These are phyloP conservation scores for Trypanosoma congolense DNA, from an alignment of 208 protist genomes.

Conservation along the genomic window DNA sequence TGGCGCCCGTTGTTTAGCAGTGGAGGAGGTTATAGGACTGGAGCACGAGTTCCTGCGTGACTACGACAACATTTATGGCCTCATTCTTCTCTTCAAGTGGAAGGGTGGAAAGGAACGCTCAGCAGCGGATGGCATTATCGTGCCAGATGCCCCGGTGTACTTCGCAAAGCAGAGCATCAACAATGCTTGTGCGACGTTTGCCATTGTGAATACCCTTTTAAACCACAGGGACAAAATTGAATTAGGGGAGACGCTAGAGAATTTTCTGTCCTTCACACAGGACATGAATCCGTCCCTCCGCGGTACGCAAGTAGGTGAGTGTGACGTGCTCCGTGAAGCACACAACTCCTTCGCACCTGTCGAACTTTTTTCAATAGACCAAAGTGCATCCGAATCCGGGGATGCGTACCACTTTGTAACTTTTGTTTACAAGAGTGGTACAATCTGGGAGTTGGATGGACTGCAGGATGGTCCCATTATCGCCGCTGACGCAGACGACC, in stretches of 20 bases:
- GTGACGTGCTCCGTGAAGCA: slow-evolving; percentile 84
- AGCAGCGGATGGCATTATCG: slow-evolving; percentile 18
- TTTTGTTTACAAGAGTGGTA: slow-evolving; percentile 90
- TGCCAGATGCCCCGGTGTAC: slow-evolving; percentile 79
- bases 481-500: slow-evolving; percentile 58
- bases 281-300: slow-evolving; percentile 63
- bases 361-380: slow-evolving; percentile 31
- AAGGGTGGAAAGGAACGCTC: slow-evolving; percentile 27
- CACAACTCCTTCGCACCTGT: slow-evolving; percentile 95
- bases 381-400: slow-evolving; percentile 34
- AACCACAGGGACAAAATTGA: slow-evolving; percentile 88
- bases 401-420: slow-evolving; percentile 97
- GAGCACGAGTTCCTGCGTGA: slow-evolving; percentile 58
- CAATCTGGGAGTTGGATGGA: slow-evolving; percentile 98
- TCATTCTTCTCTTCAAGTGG: slow-evolving; percentile 98
- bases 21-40: slow-evolving; percentile 94
- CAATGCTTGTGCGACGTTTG: slow-evolving; percentile 98
- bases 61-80: slow-evolving; percentile 84
- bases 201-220: slow-evolving; percentile 95
- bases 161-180: slow-evolving; percentile 95
- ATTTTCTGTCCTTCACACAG: slow-evolving; percentile 71
- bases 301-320: slow-evolving; percentile 65
- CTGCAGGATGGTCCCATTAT: slow-evolving; percentile 90
- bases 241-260: slow-evolving; percentile 85
- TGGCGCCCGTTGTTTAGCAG: slow-evolving; percentile 93